These are phyloP conservation scores for Hymenoscyphus albidus DNA, from an alignment of 2,329 filamentous ascomycete species.

Conservation along the genomic window DNA sequence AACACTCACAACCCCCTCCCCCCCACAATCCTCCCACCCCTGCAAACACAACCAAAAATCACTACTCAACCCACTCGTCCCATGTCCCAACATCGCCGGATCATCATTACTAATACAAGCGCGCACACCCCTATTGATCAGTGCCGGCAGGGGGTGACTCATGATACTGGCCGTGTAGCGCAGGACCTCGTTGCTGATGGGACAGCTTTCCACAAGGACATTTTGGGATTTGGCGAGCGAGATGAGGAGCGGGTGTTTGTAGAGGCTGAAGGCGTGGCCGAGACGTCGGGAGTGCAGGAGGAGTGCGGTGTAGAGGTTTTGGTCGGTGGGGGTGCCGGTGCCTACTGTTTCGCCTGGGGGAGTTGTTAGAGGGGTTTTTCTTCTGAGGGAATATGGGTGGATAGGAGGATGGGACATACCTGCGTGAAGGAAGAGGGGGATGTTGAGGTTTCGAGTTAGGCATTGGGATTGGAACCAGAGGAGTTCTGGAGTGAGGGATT, in stretches of 20 bases:
- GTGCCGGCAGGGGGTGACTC: slow-evolving; percentile 72
- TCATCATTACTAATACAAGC: slow-evolving; percentile 87
- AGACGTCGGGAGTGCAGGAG: slow-evolving; percentile 79
- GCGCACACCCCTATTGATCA: slow-evolving; percentile 76
- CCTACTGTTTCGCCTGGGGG: slow-evolving; percentile 70
- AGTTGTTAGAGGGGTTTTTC: too few relatives aligned
- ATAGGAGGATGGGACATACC: too few relatives aligned
- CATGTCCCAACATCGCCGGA: slow-evolving; percentile 81
- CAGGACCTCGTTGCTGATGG: slow-evolving; percentile 84
- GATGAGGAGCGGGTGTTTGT: slow-evolving; percentile 82
- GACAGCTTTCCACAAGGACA: slow-evolving; percentile 83
- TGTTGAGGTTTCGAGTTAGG: slow-evolving; percentile 64
- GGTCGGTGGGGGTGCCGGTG: slow-evolving; percentile 62
- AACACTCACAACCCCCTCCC: slow-evolving; percentile 60
- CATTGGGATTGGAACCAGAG: slow-evolving; percentile 88
- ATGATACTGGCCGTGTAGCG: slow-evolving; percentile 70
- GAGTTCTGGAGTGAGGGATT: slow-evolving; percentile 54
- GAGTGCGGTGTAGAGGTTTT: slow-evolving; percentile 81
- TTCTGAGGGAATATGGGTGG: too few relatives aligned
- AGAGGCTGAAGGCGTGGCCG: slow-evolving; percentile 79
- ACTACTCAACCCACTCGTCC: slow-evolving; percentile 73
- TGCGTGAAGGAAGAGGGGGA: slow-evolving; percentile 93
- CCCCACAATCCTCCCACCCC: slow-evolving; percentile 81
- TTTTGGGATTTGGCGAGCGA: slow-evolving; percentile 80
- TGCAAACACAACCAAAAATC: slow-evolving; percentile 91